Evolutionary conservation across 306 rosid species (phyloP).

Genomic region (Ormosia emarginata): DNA sequence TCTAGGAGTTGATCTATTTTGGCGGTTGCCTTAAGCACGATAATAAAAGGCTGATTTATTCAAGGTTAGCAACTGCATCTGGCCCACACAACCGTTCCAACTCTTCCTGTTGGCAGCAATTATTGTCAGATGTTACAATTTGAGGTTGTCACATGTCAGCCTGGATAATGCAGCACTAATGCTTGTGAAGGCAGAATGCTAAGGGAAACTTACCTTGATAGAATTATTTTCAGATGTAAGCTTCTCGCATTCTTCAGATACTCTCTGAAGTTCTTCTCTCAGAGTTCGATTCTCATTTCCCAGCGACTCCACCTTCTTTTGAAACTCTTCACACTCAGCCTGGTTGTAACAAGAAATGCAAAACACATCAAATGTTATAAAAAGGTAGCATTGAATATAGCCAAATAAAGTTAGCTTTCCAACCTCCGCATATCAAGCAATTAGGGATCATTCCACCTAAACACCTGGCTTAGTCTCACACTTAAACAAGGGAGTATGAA

Average conservation of each 20-base stretch:
- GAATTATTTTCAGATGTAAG: slow-evolving; percentile 74
- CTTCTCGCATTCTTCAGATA: slow-evolving; percentile 84
- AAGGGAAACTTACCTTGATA: slow-evolving; percentile 56
- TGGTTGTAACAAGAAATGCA: slow-evolving; percentile 33
- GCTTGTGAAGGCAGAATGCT: background rate
- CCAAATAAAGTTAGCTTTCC: background rate
- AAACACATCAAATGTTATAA: background rate
- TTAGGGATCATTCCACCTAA: background rate
- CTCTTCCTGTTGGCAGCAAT: slow-evolving; percentile 64
- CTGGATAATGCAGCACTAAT: background rate
- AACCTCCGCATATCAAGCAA: background rate
- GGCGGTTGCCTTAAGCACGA: slow-evolving; percentile 31
- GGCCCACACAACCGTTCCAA: slow-evolving; percentile 82
- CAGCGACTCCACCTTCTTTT: slow-evolving; percentile 72
- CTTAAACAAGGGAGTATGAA: background rate
- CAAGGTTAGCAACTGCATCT: slow-evolving; percentile 67
- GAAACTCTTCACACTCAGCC: slow-evolving; percentile 98
- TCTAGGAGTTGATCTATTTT: slow-evolving; percentile 1
- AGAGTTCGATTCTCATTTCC: slow-evolving; percentile 68
- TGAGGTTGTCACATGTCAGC: background rate
- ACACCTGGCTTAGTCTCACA: background rate
- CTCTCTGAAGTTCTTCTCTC: slow-evolving; percentile 76
- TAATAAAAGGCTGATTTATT: slow-evolving; percentile 25
- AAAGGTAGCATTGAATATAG: slow-evolving; percentile 3
- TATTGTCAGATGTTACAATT: background rate